phyloP scores from a whole-genome alignment of 768 basidiomycete genomes.

The Tephrocybe sp. region DNA sequence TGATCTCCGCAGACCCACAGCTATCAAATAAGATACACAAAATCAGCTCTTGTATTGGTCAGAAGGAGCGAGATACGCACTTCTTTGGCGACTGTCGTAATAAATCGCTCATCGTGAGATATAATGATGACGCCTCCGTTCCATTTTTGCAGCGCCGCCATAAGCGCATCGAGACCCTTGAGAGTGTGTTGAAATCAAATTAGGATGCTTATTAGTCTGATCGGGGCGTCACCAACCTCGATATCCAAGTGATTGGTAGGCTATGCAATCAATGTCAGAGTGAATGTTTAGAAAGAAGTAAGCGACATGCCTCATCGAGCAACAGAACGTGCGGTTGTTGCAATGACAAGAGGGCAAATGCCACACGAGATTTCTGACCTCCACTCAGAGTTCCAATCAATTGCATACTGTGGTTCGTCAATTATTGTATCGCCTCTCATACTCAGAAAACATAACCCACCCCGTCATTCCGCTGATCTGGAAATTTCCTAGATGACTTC shows the following conservation, averaged over 20 bases:
- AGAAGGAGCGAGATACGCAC: constrained; percentile 35
- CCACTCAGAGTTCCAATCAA: constrained; percentile 90
- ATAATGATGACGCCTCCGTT: constrained; percentile 93
- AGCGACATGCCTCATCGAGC: constrained; percentile 80
- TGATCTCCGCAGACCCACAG: constrained; percentile 93
- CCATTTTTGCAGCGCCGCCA: constrained; percentile 77
- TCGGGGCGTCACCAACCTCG: constrained; percentile 47
- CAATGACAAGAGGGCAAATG: constrained; percentile 84
- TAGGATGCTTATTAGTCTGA: background rate
- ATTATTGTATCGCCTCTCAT: background rate
- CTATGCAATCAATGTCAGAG: constrained; percentile 31
- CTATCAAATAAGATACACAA: constrained; percentile 36
- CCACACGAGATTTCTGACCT: constrained; percentile 95
- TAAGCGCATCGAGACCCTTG: constrained; percentile 94
- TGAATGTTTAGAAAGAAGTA: background rate
- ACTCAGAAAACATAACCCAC: constrained; percentile 34
- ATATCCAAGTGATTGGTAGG: constrained; percentile 97
- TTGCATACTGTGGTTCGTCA: constrained; percentile 57
- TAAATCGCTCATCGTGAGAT: constrained; percentile 95
- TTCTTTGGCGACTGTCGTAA: constrained; percentile 85
- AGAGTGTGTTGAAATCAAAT: constrained; percentile 5
- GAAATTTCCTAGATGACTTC: constrained; percentile 93
- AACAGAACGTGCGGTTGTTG: constrained; percentile 90
- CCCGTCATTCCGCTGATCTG: constrained; percentile 97
- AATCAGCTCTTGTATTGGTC: background rate